These are phyloP conservation scores for Hypoxylon crocopeplum DNA, from an alignment of 495 filamentous ascomycete species.

Conservation along the genomic window DNA sequence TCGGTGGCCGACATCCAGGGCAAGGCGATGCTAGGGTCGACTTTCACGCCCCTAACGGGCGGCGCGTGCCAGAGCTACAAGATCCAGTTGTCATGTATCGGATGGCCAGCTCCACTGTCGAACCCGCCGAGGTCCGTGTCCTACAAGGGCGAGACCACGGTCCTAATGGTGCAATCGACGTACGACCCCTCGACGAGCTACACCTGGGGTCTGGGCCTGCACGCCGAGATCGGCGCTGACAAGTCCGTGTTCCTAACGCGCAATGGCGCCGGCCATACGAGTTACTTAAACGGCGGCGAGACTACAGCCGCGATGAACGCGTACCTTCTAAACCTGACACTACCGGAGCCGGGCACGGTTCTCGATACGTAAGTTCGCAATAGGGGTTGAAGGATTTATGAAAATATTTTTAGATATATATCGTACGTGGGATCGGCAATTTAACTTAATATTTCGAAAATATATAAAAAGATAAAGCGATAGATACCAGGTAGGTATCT, in stretches of 20 bases:
- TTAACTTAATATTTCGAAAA: too few species aligned
- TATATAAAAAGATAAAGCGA: too few species aligned
- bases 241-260: slow-evolving; percentile 46
- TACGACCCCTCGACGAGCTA: slow-evolving; percentile 48
- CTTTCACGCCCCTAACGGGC: slow-evolving; percentile 36
- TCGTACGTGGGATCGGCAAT: too few species aligned
- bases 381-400: too few species aligned
- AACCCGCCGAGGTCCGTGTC: slow-evolving; percentile 39
- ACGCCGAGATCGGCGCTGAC: slow-evolving; percentile 37
- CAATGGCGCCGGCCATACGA: slow-evolving; percentile 49
- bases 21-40: slow-evolving; percentile 26
- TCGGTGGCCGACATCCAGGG: slow-evolving; percentile 32
- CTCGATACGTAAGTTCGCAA: slow-evolving; percentile 15
- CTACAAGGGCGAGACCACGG: slow-evolving; percentile 24
- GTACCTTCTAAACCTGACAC: slow-evolving; percentile 36
- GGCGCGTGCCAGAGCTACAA: slow-evolving; percentile 39
- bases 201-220: slow-evolving; percentile 45
- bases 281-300: slow-evolving; percentile 34
- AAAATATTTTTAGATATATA: too few species aligned
- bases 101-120: slow-evolving; percentile 46
- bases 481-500: too few species aligned
- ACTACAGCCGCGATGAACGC: slow-evolving; percentile 25
- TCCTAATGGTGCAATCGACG: slow-evolving; percentile 45
- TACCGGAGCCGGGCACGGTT: slow-evolving; percentile 37
- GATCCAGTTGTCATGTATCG: slow-evolving; percentile 43